Percentiles rank a stretch among this genome's conserved stretches.
Evolutionary conservation across 768 basidiomycete genomes (phyloP).

Genomic region (Xerocomellus intermedius): DNA sequence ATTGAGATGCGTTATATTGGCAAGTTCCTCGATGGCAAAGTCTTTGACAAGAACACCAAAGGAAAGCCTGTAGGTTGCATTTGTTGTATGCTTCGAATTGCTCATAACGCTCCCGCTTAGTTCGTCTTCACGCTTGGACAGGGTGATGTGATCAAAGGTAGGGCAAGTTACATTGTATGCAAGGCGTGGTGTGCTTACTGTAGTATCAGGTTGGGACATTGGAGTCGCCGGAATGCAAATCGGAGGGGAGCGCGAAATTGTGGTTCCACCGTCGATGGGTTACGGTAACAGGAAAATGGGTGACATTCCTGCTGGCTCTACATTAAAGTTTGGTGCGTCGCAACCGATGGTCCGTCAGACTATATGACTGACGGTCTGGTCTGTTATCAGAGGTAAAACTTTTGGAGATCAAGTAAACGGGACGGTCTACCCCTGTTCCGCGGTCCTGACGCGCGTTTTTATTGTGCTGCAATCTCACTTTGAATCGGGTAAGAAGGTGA

Average conservation of each 20-base stretch:
- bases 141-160: constrained; percentile 92
- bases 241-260: constrained; percentile 82
- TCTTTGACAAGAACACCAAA: constrained; percentile 79
- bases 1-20: constrained; percentile 92
- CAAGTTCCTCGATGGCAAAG: constrained; percentile 71
- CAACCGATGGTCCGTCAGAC: background rate
- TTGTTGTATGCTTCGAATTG: constrained; percentile 7
- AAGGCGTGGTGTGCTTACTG: constrained; percentile 1
- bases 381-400: constrained; percentile 64
- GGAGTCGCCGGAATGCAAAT: constrained; percentile 92
- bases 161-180: constrained; percentile 8
- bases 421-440: constrained; percentile 8
- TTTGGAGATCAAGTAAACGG: constrained; percentile 57
- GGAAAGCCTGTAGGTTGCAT: constrained; percentile 73
- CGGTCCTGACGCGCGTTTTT: no score
- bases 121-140: constrained; percentile 79
- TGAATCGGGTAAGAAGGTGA: constrained; percentile 9
- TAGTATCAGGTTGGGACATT: constrained; percentile 75
- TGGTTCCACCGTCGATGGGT: constrained; percentile 66
- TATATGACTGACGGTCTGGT: constrained; percentile 12
- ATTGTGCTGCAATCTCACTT: no score
- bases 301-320: constrained; percentile 77
- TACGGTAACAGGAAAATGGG: constrained; percentile 64
- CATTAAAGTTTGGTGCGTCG: constrained; percentile 73
- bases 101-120: constrained; percentile 32